Base-by-base conservation (phyloP, 176 grass and related monocot genomes). In the Calamus simplicifolius region DNA sequence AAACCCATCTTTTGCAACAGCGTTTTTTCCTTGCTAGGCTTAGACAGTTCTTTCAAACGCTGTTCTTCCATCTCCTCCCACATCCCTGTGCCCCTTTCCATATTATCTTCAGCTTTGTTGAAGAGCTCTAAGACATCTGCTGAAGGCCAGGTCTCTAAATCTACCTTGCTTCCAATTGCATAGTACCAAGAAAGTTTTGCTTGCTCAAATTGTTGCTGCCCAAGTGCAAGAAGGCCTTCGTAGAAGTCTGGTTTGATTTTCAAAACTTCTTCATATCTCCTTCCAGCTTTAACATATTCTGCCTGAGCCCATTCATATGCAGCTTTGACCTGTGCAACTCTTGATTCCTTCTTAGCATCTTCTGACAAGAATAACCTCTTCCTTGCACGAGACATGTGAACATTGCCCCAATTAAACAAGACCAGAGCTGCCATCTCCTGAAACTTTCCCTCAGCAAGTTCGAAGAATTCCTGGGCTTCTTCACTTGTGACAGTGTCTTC, bases 101-200 rank as follows among this genome's bases (percentile, higher is more conserved):
- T 88, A 12, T 79, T 74, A 68, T 96, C 92, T 48, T 90, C 83
- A 5, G 92, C 83, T 26, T 87, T 85, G 60, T 96, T 88, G 52
- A 88, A 90, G 27, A 90, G 70, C n/a, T 90, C 80, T 12, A 90
- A 58, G 17, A 97, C 77, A 49, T 85, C 81, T 23, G 48, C 48
- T 19, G 69, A 61, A 61, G 69, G 49, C 69, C 69, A 72, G 19
- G 73, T 81, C 52, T 80, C 72, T 62, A 85, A 81, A 12, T 85
- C 81, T 30, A 75, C 70, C 70, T 82, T 78, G 28, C 75, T 85
- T 31, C 80, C 81, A 59, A 85, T 62, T 50, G 69, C 87, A 54
- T 97, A 79, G 51, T 72, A 69, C 92, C 92, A 97, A 49, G 78
- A 82, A 82, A 97, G 87, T 66, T 85, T 97, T 71, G 92, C 92